phyloP scores from a whole-genome alignment of 108 stramenopile species.

The Discostella pseudostelligera region DNA sequence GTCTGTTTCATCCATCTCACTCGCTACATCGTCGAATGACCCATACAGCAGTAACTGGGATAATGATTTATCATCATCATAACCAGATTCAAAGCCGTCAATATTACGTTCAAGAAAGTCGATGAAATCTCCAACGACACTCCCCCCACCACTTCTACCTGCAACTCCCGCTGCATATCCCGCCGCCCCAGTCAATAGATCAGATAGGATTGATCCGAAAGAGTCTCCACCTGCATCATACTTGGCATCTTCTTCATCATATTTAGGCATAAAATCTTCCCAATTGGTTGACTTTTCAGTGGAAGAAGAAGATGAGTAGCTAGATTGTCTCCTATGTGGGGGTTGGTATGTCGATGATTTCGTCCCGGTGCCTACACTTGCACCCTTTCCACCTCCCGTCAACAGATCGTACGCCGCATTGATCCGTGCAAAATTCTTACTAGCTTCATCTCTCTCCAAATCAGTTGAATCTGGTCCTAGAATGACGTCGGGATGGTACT shows the following conservation, averaged over 20 bases:
- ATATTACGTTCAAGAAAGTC: conserved; percentile 79
- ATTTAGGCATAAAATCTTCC: conserved; percentile 83
- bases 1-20: conserved; percentile 83
- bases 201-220: conserved; percentile 75
- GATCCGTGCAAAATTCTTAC: conserved; percentile 77
- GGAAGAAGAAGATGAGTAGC: conserved; percentile 34
- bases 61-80: conserved; percentile 62
- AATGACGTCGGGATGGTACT: conserved; percentile 82
- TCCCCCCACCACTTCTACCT: conserved; percentile 31
- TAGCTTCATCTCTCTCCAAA: conserved; percentile 64
- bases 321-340: conserved; percentile 65
- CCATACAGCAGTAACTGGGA: conserved; percentile 54
- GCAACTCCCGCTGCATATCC: conserved; percentile 47
- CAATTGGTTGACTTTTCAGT: conserved; percentile 50
- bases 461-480: conserved; percentile 49
- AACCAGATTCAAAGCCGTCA: conserved; percentile 53
- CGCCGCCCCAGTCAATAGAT: conserved; percentile 63
- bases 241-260: conserved; percentile 53
- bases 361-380: conserved; percentile 3
- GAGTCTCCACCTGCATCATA: conserved; percentile 81
- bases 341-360: conserved; percentile 53
- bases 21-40: conserved; percentile 61
- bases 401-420: conserved; percentile 78
- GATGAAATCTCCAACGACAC: conserved; percentile 70
- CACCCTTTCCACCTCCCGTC: conserved; percentile 42